A percentile compares a stretch with the other conserved stretches of the same genome.
Evolutionary conservation across 805 yeast species (phyloP).

Genomic region (Pichia thaimueangensis): DNA sequence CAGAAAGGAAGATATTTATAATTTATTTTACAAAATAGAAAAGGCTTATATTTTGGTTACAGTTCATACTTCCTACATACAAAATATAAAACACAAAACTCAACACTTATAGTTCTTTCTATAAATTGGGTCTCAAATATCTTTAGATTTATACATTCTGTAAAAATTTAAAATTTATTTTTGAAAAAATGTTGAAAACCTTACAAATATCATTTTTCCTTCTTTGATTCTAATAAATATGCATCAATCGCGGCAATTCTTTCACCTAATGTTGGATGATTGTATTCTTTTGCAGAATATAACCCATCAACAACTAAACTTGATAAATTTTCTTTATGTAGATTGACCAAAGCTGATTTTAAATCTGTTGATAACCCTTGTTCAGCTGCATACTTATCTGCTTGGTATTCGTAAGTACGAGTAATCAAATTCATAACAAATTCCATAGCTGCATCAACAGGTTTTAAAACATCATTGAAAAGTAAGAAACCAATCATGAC

Average conservation of each 20-base stretch:
- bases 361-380: constrained; percentile 67
- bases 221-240: constrained; percentile 17
- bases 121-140: neutral
- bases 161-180: no score
- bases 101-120: no score
- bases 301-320: constrained; percentile 87
- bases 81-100: no score
- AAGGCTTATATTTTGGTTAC: no score
- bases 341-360: constrained; percentile 62
- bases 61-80: no score
- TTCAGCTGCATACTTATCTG: constrained; percentile 77
- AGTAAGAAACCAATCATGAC: constrained; percentile 74
- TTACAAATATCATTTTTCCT: constrained; percentile 16
- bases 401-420: constrained; percentile 88
- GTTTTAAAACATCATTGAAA: constrained; percentile 72
- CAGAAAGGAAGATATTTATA: no score
- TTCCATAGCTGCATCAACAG: constrained; percentile 62
- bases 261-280: constrained; percentile 90
- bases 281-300: constrained; percentile 80
- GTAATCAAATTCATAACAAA: constrained; percentile 65
- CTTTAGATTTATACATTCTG: no score
- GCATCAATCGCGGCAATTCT: constrained; percentile 69
- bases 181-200: no score
- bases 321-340: constrained; percentile 75
- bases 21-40: no score